Base-by-base conservation (phyloP, 495 filamentous ascomycete species). In the Penicillium maclennaniae region DNA sequence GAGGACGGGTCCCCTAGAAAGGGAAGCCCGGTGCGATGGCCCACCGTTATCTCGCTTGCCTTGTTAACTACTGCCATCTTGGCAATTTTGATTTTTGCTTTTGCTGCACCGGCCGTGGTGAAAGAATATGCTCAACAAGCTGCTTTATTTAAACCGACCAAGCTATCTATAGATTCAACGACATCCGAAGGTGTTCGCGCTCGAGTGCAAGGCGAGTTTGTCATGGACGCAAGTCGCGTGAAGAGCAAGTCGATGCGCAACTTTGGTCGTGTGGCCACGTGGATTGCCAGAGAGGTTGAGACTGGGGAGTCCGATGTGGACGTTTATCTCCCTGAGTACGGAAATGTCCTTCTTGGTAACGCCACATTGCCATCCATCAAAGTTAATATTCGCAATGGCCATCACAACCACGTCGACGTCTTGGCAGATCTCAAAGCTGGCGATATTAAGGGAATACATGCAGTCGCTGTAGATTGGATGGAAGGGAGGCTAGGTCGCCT, bases 51-150 rank as follows among this genome's bases (percentile, higher is more conserved):
- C 38, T 76, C 81, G 6, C 68, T 86, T 9, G 17, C 66, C 4
- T 14, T 80, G 9, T 59, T 89, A 20, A 77, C 68, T 28, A 47
- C 72, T 5, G 62, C 68, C 1, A 59, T 82, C n/a, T 50, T 85
- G 36, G 54, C 57, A 0, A 78, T 83, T 43, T 57, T 87, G 36
- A 70, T 79, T 23, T 81, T 79, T 63, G 91, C 83, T 1, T 95
- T 97, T 73, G 79, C 93, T 45, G 83, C 86, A 3, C 92, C 93
- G 3, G 83, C 83, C 23, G 80, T 85, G 6, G 81, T 92, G 17
- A 84, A 95, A 66, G 81, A 87, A 63, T 98, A 98, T 68, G 88
- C 85, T 7, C 83, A 88, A 63, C 77, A 93, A 66, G 91, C 93
- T 5, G 75, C 85, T 19, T 81, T 91, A 5, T 81, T 97, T 57